These are phyloP conservation scores for Prinsepia uniflora DNA, from an alignment of 306 rosid genomes.

Conservation along the genomic window DNA sequence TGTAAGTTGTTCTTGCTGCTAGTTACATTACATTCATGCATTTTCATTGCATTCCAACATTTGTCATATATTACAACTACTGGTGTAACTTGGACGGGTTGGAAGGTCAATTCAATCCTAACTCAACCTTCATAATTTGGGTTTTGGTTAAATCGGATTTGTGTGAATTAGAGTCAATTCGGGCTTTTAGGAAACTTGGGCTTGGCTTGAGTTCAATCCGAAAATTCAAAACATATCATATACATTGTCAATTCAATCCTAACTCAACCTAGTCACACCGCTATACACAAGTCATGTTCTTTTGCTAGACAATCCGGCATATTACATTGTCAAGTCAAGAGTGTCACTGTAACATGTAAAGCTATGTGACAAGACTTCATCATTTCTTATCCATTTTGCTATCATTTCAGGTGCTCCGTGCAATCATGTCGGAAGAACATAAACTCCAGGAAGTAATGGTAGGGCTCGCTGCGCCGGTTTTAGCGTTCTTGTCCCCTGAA, in stretches of 20 bases:
- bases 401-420: slow-evolving; percentile 52
- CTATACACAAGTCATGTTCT: neutral
- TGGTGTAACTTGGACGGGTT: too few species aligned
- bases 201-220: too few species aligned
- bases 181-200: too few species aligned
- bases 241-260: too few species aligned
- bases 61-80: neutral
- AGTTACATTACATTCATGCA: neutral
- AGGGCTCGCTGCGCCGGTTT: slow-evolving; percentile 71
- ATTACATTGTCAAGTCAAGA: neutral
- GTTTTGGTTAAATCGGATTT: too few species aligned
- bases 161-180: too few species aligned
- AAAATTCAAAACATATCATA: too few species aligned
- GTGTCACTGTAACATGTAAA: neutral
- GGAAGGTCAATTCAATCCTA: too few species aligned
- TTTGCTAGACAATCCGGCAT: neutral
- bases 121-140: too few species aligned
- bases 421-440: slow-evolving; percentile 62
- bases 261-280: too few species aligned
- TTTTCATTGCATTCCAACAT: neutral
- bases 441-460: slow-evolving; percentile 92
- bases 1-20: slow-evolving; percentile 52
- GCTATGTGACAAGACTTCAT: neutral
- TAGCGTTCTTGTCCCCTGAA: slow-evolving; percentile 55
- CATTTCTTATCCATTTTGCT: slow-evolving; percentile 13